These are phyloP conservation scores for Torulaspora pretoriensis DNA, from an alignment of 1,139 yeast genomes.

Conservation along the genomic window DNA sequence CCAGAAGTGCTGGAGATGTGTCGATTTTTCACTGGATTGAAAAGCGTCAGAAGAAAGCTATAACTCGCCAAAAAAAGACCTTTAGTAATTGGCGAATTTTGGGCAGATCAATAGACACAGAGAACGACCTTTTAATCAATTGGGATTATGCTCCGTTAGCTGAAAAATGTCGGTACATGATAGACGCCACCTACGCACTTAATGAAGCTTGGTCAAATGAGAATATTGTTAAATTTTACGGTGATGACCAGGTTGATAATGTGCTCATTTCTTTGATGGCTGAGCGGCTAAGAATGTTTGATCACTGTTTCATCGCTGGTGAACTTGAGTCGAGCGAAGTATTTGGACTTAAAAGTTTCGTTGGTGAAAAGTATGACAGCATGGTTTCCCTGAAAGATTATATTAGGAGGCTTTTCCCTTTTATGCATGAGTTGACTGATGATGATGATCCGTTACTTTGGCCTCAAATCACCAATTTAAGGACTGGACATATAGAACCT, in stretches of 20 bases:
- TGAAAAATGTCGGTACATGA: conserved; percentile 22
- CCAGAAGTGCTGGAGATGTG: conserved; percentile 9
- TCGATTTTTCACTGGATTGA: conserved; percentile 14
- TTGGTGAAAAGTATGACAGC: background rate
- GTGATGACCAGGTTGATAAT: conserved; percentile 16
- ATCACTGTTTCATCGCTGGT: conserved; percentile 22
- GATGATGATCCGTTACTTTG: conserved; percentile 14
- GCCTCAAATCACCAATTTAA: conserved; percentile 21
- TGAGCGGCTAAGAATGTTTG: conserved; percentile 25
- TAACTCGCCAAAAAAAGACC: background rate
- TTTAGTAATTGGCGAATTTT: background rate
- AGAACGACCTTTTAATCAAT: conserved; percentile 6
- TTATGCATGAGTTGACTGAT: conserved; percentile 12
- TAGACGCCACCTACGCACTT: conserved; percentile 17
- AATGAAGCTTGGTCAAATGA: conserved; percentile 24
- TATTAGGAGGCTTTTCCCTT: conserved; percentile 24
- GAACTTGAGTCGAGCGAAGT: conserved; percentile 11
- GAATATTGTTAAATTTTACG: conserved; percentile 11
- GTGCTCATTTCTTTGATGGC: conserved; percentile 15
- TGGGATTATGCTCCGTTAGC: conserved; percentile 8
- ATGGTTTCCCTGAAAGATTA: conserved; percentile 13
- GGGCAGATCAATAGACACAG: conserved; percentile 2
- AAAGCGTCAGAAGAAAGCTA: conserved; percentile 6
- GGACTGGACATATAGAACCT: conserved; percentile 9
- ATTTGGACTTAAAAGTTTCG: conserved; percentile 7